These are phyloP conservation scores for Wallacemonas sp. DNA, from an alignment of 208 protist species.

Conservation along the genomic window DNA sequence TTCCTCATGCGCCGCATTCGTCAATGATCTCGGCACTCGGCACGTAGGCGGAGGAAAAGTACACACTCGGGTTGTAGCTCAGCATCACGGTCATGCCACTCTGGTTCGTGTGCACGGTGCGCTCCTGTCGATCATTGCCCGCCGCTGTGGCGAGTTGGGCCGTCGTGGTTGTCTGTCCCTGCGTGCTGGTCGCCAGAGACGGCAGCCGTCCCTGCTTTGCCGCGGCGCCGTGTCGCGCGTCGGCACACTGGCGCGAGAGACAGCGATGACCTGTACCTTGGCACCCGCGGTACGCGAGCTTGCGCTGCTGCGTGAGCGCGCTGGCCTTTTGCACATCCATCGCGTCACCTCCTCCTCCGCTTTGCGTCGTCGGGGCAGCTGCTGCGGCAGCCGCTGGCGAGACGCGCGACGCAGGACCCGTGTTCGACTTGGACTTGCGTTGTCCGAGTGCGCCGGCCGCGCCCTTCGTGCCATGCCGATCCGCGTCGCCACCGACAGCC, in stretches of 20 bases:
- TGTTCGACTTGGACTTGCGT: too few relatives aligned
- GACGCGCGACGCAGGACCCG: too few relatives aligned
- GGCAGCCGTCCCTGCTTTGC: constrained; percentile 10
- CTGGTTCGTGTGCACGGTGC: constrained; percentile 26
- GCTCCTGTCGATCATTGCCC: too few relatives aligned
- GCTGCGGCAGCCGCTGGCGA: too few relatives aligned
- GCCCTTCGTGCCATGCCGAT: too few relatives aligned
- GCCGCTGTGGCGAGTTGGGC: too few relatives aligned
- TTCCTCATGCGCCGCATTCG: constrained; percentile 5
- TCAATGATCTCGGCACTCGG: constrained; percentile 17
- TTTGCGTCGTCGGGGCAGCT: too few relatives aligned
- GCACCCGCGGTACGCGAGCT: constrained; percentile 55
- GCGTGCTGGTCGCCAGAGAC: not conserved
- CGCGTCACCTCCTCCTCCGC: not conserved
- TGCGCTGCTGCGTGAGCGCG: constrained; percentile 9
- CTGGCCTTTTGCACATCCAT: not conserved
- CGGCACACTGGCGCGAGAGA: constrained; percentile 13
- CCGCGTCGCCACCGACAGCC: not conserved
- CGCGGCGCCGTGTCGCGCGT: not conserved
- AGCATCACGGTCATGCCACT: constrained; percentile 22
- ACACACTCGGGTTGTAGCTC: constrained; percentile 43
- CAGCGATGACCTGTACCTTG: constrained; percentile 70
- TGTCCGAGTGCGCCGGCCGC: too few relatives aligned
- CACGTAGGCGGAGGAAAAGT: constrained; percentile 37
- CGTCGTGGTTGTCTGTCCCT: not conserved